Conservation (phyloP, 2,329 filamentous ascomycete genomes). For the Leptographium lundbergii region DNA sequence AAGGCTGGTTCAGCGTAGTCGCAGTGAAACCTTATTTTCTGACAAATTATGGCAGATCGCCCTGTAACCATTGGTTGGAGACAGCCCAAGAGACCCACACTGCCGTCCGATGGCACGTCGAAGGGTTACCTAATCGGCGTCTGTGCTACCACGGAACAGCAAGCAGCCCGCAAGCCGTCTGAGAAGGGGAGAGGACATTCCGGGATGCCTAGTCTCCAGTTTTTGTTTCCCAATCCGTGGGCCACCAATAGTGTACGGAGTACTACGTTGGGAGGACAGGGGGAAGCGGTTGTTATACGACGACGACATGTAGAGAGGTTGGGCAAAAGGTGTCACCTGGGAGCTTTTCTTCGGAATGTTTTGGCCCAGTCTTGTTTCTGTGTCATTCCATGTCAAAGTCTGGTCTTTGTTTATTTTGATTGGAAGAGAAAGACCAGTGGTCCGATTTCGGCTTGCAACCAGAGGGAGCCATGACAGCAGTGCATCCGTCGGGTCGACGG, state of each 20-base stretch:
- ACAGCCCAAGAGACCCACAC: too few relatives aligned
- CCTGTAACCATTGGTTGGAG: not conserved
- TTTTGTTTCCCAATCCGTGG: not conserved
- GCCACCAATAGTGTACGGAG: not conserved
- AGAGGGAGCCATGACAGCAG: too few relatives aligned
- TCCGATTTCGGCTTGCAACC: too few relatives aligned
- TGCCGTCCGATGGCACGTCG: too few relatives aligned
- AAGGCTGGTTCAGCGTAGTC: not conserved
- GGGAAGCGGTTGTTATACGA: too few relatives aligned
- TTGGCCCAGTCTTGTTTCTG: not conserved
- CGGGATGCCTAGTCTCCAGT: not conserved
- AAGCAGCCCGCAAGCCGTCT: not conserved
- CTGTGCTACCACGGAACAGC: not conserved
- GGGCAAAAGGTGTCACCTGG: too few relatives aligned
- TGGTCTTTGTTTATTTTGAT: too few relatives aligned
- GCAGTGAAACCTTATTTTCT: not conserved
- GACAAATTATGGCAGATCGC: not conserved
- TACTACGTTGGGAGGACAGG: too few relatives aligned
- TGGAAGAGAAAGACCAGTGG: not conserved
- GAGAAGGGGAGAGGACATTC: not conserved
- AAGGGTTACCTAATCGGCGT: not conserved
- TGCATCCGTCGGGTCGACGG: too few relatives aligned
- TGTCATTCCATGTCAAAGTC: too few relatives aligned
- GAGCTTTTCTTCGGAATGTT: too few relatives aligned
- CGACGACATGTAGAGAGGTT: too few relatives aligned